Evolutionary conservation across 768 basidiomycete species (phyloP), one percentile per base, ranked within the genome.

Genomic region (Russula earlei): DNA sequence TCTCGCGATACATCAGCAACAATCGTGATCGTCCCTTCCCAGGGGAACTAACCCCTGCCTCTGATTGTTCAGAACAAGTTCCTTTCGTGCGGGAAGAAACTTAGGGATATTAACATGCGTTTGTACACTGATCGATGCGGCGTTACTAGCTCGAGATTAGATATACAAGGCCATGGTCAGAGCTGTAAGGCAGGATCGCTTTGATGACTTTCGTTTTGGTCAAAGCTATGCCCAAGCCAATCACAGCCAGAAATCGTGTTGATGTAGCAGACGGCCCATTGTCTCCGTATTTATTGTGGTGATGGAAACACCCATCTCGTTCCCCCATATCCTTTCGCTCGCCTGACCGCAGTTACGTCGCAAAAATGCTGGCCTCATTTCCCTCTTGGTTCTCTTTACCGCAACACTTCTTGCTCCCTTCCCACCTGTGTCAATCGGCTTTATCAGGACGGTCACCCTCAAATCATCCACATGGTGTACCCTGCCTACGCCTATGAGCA

Each of bases 351-450:
- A 29, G n/a, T 36, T 38, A 44, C 52, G 20, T 43, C 4, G 34
- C 19, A 9, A 53, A n/a, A 12, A 58, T 58, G 57, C 47, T 58
- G 4, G 46, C 52, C 34, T 38, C 0, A 40, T 58, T 12, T 43
- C 54, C n/a, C 52, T 58, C 25, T 27, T 58, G 25, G 41, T 58
- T 38, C 25, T 54, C 42, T 44, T 54, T 14, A 40, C 47, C 37
- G 52, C 41, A 43, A 42, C 52, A 19, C 5, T 58, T 9, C 52
- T 58, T 17, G 41, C 52, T 15, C 57, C 57, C 11, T 36, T 36
- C 15, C 52, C 52, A 5, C 20, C n/a, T 14, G 17, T 38, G 22
- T 37, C 54, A 17, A 4, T 54, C 8, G 44, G 42, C 37, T 44
- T 54, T 12, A 17, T 58, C 44, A 58, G 38, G 42, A 54, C 7